A percentile compares a stretch with the other conserved stretches of the same genome.
Conservation (phyloP, 768 basidiomycete genomes). For the Trametes sanguinea region DNA sequence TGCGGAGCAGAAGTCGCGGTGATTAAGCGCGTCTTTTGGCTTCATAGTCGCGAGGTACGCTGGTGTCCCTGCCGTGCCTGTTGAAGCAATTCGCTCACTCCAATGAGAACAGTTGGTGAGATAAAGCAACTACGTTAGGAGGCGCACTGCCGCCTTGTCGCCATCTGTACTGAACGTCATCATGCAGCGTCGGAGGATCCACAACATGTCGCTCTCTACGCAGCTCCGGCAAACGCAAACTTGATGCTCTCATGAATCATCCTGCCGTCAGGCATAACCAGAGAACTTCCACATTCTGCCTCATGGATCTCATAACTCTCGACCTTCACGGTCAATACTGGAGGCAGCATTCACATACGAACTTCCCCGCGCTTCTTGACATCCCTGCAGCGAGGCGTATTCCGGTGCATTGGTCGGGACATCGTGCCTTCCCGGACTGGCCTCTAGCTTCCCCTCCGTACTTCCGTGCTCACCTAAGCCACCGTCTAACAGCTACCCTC, state of each 20-base stretch:
- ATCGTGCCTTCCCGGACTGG: slow-evolving; percentile 6
- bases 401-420: neutral
- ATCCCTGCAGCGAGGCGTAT: slow-evolving; percentile 12
- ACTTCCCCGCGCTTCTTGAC: slow-evolving; percentile 11
- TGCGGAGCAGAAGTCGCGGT: slow-evolving; percentile 3
- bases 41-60: neutral
- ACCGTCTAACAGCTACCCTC: neutral
- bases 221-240: neutral
- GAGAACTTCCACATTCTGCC: neutral
- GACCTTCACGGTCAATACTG: neutral
- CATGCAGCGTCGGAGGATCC: neutral
- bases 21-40: slow-evolving; percentile 1
- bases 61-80: neutral
- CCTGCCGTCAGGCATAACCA: neutral
- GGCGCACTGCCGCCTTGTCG: neutral
- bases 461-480: neutral
- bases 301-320: neutral
- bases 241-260: neutral
- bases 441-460: slow-evolving; percentile 2
- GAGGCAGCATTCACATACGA: neutral
- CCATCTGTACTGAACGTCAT: slow-evolving; percentile 1
- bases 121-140: neutral
- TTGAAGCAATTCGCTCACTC: neutral
- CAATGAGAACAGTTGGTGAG: neutral
- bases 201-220: neutral